Conservation (phyloP, 2,329 filamentous ascomycete species). For the Colletotrichum shisoi region DNA sequence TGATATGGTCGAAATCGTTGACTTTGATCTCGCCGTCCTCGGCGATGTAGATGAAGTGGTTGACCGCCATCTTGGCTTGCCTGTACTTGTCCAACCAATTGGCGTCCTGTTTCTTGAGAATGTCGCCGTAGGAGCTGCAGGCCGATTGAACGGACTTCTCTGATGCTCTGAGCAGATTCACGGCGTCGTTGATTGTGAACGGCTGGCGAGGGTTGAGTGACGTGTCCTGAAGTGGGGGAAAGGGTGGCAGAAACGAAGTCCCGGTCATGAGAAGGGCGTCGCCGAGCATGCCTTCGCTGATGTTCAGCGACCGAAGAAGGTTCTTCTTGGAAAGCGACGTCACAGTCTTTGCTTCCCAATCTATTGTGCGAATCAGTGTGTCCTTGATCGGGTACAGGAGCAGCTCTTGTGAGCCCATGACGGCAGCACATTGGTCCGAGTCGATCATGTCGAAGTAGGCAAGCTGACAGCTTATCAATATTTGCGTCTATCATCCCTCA, state of each 20-base stretch:
- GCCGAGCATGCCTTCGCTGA: constrained; percentile 76
- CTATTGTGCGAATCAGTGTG: constrained; percentile 70
- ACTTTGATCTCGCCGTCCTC: constrained; percentile 79
- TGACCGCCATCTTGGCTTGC: constrained; percentile 82
- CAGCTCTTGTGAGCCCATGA: constrained; percentile 85
- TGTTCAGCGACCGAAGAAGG: constrained; percentile 73
- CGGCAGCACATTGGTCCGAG: constrained; percentile 73
- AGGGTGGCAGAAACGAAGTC: constrained; percentile 78
- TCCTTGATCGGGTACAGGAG: constrained; percentile 86
- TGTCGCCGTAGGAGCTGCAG: constrained; percentile 81
- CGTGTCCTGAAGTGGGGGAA: constrained; percentile 76
- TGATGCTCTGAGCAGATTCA: constrained; percentile 77
- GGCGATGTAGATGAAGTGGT: constrained; percentile 85
- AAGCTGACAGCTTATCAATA: constrained; percentile 61
- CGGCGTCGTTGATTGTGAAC: constrained; percentile 74
- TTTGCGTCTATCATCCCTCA: constrained; percentile 34
- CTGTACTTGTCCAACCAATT: constrained; percentile 87
- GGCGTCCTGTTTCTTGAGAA: constrained; percentile 73
- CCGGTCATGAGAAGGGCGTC: constrained; percentile 86
- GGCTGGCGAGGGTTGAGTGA: constrained; percentile 63
- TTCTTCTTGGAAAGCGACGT: constrained; percentile 69
- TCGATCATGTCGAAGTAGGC: constrained; percentile 77
- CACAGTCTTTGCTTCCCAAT: constrained; percentile 74
- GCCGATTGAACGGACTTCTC: constrained; percentile 75
- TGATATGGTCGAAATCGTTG: constrained; percentile 75